phyloP scores from a whole-genome alignment of 2,329 filamentous ascomycete species.

The Penicillium griseofulvum region DNA sequence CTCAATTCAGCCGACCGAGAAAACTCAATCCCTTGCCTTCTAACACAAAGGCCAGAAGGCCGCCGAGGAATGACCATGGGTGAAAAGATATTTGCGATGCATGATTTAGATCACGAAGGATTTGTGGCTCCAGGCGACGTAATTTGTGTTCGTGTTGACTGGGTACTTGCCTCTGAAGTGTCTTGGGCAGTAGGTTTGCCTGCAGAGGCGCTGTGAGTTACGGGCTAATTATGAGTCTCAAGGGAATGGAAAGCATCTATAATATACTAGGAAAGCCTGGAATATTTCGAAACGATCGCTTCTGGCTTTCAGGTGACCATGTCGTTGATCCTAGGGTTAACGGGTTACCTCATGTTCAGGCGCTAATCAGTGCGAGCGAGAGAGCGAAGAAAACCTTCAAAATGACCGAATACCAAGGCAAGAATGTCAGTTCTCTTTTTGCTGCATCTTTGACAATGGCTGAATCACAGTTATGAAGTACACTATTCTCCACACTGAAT shows the following conservation, averaged over 20 bases:
- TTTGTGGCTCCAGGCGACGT: slow-evolving; percentile 41
- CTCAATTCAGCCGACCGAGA: slow-evolving; percentile 28
- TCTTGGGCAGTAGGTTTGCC: slow-evolving; percentile 39
- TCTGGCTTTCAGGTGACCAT: slow-evolving; percentile 53
- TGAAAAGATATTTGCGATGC: slow-evolving; percentile 48
- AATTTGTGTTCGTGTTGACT: slow-evolving; percentile 46
- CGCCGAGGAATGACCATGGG: slow-evolving; percentile 43
- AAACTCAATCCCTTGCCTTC: slow-evolving; percentile 3
- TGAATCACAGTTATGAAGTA: slow-evolving; percentile 12
- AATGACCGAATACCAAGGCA: slow-evolving; percentile 44
- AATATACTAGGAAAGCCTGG: slow-evolving; percentile 41
- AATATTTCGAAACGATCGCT: slow-evolving; percentile 50
- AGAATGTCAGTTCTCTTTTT: slow-evolving; percentile 23
- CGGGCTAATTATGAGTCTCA: not conserved
- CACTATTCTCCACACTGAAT: slow-evolving; percentile 50
- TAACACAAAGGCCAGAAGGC: slow-evolving; percentile 12
- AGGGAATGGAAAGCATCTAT: slow-evolving; percentile 44
- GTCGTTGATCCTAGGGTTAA: slow-evolving; percentile 42
- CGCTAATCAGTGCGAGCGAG: slow-evolving; percentile 37
- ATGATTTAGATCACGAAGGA: slow-evolving; percentile 38
- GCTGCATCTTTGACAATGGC: not conserved
- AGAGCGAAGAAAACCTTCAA: slow-evolving; percentile 40
- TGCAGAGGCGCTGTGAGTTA: not conserved
- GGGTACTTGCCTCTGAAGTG: slow-evolving; percentile 47
- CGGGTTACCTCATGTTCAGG: slow-evolving; percentile 34